These are phyloP conservation scores for Penstemon barbatus DNA, from an alignment of 257 asterid species.

Conservation along the genomic window DNA sequence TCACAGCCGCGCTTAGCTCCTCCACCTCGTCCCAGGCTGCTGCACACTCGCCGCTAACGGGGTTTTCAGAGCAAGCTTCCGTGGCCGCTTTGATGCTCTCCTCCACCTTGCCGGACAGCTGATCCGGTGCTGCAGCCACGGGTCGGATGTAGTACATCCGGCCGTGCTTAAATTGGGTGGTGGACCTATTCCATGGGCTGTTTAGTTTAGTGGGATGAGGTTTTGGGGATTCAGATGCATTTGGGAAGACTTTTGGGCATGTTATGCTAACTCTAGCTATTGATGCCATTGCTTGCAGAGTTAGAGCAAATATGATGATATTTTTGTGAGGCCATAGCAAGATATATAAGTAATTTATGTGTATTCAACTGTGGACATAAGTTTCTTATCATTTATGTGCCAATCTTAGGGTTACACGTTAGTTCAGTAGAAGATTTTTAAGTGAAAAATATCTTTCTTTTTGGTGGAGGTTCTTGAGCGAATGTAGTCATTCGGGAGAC, in stretches of 20 bases:
- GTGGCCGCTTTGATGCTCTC: constrained; percentile 82
- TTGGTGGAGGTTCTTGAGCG: not conserved
- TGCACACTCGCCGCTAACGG: constrained; percentile 83
- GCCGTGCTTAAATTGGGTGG: constrained; percentile 8
- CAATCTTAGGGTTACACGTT: constrained; percentile 46
- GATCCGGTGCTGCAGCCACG: constrained; percentile 64
- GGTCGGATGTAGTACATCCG: constrained; percentile 36
- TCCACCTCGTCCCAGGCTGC: constrained; percentile 99
- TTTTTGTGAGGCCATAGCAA: not conserved
- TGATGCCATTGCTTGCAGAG: constrained; percentile 49
- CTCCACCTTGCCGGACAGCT: constrained; percentile 71
- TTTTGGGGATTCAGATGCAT: constrained; percentile 37
- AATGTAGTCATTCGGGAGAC: too few species aligned
- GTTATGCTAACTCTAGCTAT: constrained; percentile 58
- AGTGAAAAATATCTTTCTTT: not conserved
- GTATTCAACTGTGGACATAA: constrained; percentile 38
- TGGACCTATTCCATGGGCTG: constrained; percentile 54
- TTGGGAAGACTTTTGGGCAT: constrained; percentile 43
- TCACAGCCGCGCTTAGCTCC: constrained; percentile 97
- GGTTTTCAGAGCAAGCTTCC: constrained; percentile 66
- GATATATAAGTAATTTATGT: constrained; percentile 27
- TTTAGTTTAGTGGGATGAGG: constrained; percentile 29
- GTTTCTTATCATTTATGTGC: constrained; percentile 54
- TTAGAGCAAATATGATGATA: not conserved
- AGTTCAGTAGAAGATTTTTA: constrained; percentile 18